phyloP scores from a whole-genome alignment of 1,139 yeast species.

The Yamadazyma conglobata region DNA sequence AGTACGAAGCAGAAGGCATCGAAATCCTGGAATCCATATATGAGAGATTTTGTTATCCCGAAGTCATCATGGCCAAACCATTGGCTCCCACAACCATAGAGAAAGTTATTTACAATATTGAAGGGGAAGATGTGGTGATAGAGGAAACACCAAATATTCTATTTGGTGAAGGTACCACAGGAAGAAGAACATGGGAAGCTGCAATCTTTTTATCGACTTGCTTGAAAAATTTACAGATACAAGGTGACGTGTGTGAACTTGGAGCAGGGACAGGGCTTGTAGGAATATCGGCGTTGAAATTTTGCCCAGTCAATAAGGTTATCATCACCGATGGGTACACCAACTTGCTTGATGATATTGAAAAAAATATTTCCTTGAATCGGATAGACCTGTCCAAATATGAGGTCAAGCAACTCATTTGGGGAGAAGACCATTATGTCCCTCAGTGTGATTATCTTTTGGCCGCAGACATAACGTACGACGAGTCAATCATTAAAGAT shows the following conservation, averaged over 20 bases:
- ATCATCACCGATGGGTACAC: constrained; percentile 78
- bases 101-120: constrained; percentile 42
- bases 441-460: constrained; percentile 45
- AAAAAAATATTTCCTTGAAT: constrained; percentile 47
- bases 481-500: constrained; percentile 54
- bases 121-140: constrained; percentile 34
- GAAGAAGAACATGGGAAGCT: constrained; percentile 93
- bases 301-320: constrained; percentile 29
- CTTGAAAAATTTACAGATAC: constrained; percentile 40
- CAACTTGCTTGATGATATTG: constrained; percentile 51
- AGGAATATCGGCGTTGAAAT: constrained; percentile 48
- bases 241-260: constrained; percentile 53
- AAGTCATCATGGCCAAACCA: constrained; percentile 36
- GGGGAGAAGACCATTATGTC: constrained; percentile 49
- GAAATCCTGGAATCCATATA: constrained; percentile 47
- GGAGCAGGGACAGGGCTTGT: constrained; percentile 95
- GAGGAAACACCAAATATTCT: constrained; percentile 63
- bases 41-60: constrained; percentile 41
- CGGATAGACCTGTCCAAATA: constrained; percentile 9
- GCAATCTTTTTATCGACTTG: constrained; percentile 51
- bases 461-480: constrained; percentile 90
- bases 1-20: constrained; percentile 26
- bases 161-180: constrained; percentile 79
- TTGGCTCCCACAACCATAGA: constrained; percentile 47
- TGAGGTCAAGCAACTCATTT: constrained; percentile 38